Percentiles rank a stretch among this genome's conserved stretches.
These are phyloP conservation scores for Clathrus columnatus DNA, from an alignment of 768 basidiomycete genomes.

Conservation along the genomic window DNA sequence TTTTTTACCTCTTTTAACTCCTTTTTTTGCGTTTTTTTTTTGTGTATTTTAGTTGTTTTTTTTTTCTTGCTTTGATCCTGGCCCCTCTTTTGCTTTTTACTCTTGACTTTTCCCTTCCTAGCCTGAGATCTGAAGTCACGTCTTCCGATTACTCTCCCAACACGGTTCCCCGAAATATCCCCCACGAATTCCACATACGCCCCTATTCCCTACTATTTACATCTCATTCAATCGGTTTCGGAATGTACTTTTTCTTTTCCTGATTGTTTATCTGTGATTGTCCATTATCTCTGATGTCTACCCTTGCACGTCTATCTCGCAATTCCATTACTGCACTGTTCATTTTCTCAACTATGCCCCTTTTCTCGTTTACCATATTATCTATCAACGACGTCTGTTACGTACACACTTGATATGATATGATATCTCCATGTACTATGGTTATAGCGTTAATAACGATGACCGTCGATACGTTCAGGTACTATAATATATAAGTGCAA, in stretches of 20 bases:
- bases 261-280: neutral
- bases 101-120: neutral
- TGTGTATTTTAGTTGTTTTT: neutral
- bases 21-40: too few species aligned
- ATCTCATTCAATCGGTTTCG: neutral
- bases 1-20: too few species aligned
- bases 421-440: too few species aligned
- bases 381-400: too few species aligned
- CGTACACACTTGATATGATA: too few species aligned
- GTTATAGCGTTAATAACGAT: too few species aligned
- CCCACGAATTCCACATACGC: too few species aligned
- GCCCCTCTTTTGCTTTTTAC: neutral
- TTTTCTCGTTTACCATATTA: too few species aligned
- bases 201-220: neutral
- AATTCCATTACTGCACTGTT: neutral
- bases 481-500: too few species aligned
- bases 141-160: neutral
- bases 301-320: neutral
- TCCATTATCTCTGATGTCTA: neutral
- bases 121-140: neutral
- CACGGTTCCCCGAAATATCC: too few species aligned
- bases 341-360: neutral
- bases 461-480: too few species aligned
- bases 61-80: neutral
- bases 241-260: neutral